Conservation (phyloP, 768 basidiomycete species). For the Trichaptum fuscoviolaceum region DNA sequence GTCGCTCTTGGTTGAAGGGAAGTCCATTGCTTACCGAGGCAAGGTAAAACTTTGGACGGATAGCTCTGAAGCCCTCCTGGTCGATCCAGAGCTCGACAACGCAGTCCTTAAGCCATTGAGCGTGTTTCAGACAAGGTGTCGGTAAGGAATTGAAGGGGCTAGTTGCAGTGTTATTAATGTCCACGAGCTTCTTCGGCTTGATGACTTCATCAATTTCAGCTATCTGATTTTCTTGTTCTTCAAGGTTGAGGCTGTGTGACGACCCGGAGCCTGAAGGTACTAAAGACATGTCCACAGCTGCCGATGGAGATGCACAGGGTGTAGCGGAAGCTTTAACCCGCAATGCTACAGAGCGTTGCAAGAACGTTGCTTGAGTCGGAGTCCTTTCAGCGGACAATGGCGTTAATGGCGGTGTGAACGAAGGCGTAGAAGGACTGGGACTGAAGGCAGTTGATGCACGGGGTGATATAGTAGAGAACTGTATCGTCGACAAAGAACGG, state of each 20-base stretch:
- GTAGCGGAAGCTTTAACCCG: background rate
- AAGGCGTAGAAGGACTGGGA: background rate
- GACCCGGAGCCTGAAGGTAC: background rate
- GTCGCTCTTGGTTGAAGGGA: slow-evolving; percentile 14
- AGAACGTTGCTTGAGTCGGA: background rate
- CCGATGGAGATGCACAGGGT: too few relatives aligned
- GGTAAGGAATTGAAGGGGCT: background rate
- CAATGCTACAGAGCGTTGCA: background rate
- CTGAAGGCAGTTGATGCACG: background rate
- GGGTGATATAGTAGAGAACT: background rate
- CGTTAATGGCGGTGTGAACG: background rate
- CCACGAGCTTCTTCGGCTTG: background rate
- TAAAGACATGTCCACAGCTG: background rate
- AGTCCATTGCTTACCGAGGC: slow-evolving; percentile 38
- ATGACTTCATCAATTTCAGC: background rate
- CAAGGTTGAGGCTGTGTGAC: background rate
- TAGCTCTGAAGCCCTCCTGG: slow-evolving; percentile 75
- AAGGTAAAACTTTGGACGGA: slow-evolving; percentile 54
- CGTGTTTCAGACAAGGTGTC: background rate
- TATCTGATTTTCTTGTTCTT: background rate
- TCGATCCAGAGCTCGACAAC: slow-evolving; percentile 68
- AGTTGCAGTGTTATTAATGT: background rate
- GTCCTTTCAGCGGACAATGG: background rate
- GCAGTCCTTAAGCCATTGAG: slow-evolving; percentile 46
- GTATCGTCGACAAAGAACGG: background rate